Evolutionary conservation across 1,284 basidiomycete species (phyloP), one percentile per base, ranked within the genome.

Genomic region (Ustilago lituana): DNA sequence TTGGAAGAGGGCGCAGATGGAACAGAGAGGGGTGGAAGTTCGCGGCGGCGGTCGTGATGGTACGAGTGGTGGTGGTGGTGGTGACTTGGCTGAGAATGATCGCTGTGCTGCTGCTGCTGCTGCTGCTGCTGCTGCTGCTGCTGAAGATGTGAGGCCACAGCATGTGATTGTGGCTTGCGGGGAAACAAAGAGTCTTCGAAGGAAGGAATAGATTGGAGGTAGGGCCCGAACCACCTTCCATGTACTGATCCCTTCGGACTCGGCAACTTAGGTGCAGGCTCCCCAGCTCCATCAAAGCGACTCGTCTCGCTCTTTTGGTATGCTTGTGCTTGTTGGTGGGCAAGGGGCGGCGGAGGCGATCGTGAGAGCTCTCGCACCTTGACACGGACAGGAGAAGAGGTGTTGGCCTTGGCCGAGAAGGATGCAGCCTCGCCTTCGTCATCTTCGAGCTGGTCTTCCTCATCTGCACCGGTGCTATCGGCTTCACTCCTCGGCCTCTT

Each of bases 181-280:
- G 62, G 37, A 24, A 65, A 65, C 17, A 65, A 23, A 1, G 62
- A 60, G 14, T 60, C 57, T 23, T 66, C 56, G 20, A 66, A 50
- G 15, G 55, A 45, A 27, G 59, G 55, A 10, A 69, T 59, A 1
- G 59, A 56, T 38, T 69, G 66, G 12, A 69, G 36, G 29, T 69
- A 69, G 7, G 66, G 66, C 1, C 66, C 66, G n/a, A 63, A 60
- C 66, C 66, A 69, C 39, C 66, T 43, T 41, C 59, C 66, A n/a
- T 63, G 59, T 3, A 63, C 51, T 8, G 51, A 51, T 0, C 66
- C 66, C 14, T 69, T 62, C 7, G 66, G 60, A 19, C 60, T 69
- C n/a, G 66, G 60, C 24, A 68, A 46, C 26, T 52, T 57, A 1
- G 65, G 65, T 8, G 65, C 46, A 12, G 46, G 45, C n/a, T 64